Evolutionary conservation across 202 grass and related monocot genomes (phyloP), one percentile per base, ranked within the genome.

Genomic region (Saccharum hybrid): DNA sequence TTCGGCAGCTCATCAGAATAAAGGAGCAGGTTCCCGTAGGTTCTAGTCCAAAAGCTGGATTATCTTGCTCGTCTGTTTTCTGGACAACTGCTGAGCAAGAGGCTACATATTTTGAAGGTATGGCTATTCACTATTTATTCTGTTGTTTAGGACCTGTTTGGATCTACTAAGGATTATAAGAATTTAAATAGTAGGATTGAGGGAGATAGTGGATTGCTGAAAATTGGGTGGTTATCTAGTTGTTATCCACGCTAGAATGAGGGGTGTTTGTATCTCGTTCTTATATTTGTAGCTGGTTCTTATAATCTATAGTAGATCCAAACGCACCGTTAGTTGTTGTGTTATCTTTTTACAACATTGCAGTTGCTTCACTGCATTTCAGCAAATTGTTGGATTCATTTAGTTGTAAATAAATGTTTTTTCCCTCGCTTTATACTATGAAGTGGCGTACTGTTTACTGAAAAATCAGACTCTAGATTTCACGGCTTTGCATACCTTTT

Each of bases 1-100:
- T 52, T 66, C 36, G 6, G 61, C 51, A 3, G 49, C 61, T 75
- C 63, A 57, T 71, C 68, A 72, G 54, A 88, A 82, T 37, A 85
- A 68, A 84, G 68, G 67, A 87, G 45, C 77, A 68, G 80, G 85
- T 52, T 48, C 77, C 21, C 66, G 37, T 42, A 78, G 70, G 85
- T 78, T 77, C 12, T 81, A 81, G 77, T 26, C 19, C 66, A 64
- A 77, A 72, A 56, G n/a, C 39, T 71, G 40, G 68, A 75, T 23
- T 61, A 11, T 11, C 57, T 77, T 39, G 30, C 45, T 14, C 21
- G 28, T 39, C 30, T 70, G 15, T 69, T 63, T 81, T 70, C 40
- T 63, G 8, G 49, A 68, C 28, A n/a, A 41, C 30, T 71, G 8
- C 31, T 40, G n/a, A 40, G 11, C 19, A 72, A 48, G 26, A 66